Conservation (phyloP, 2,329 filamentous ascomycete species). For the Aureobasidium melanogenum region DNA sequence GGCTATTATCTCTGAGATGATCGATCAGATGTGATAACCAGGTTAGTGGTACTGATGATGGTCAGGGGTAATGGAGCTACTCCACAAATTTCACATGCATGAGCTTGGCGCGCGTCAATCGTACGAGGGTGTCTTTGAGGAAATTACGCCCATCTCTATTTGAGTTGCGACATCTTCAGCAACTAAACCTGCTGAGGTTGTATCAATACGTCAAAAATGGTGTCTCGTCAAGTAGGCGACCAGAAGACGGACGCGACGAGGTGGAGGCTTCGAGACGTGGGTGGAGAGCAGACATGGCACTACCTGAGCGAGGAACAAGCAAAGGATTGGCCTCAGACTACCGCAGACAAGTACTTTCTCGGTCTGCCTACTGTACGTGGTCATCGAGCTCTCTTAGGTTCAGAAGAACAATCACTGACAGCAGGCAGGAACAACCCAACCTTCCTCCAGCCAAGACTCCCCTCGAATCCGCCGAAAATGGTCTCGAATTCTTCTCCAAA, state of each 20-base stretch:
- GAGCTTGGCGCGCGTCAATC: conserved; percentile 6
- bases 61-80: not conserved
- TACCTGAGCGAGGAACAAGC: conserved; percentile 70
- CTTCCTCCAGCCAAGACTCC: conserved; percentile 64
- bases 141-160: not conserved
- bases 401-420: not conserved
- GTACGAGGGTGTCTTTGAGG: not conserved
- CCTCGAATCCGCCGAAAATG: conserved; percentile 71
- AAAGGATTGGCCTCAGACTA: conserved; percentile 73
- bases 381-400: not conserved
- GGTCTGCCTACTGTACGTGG: conserved; percentile 63
- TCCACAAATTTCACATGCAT: conserved; percentile 7
- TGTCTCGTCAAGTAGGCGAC: not conserved
- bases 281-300: conserved; percentile 86
- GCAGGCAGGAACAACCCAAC: conserved; percentile 59
- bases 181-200: not conserved
- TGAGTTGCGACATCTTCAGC: not conserved
- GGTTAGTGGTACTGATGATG: not conserved
- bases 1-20: not conserved
- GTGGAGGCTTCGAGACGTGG: conserved; percentile 79
- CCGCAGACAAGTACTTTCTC: conserved; percentile 82
- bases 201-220: not conserved
- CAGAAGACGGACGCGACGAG: conserved; percentile 61
- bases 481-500: conserved; percentile 77
- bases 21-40: not conserved